Evolutionary conservation across 352 stramenopile species (phyloP).

Genomic region (Globisporangium sylvaticum): DNA sequence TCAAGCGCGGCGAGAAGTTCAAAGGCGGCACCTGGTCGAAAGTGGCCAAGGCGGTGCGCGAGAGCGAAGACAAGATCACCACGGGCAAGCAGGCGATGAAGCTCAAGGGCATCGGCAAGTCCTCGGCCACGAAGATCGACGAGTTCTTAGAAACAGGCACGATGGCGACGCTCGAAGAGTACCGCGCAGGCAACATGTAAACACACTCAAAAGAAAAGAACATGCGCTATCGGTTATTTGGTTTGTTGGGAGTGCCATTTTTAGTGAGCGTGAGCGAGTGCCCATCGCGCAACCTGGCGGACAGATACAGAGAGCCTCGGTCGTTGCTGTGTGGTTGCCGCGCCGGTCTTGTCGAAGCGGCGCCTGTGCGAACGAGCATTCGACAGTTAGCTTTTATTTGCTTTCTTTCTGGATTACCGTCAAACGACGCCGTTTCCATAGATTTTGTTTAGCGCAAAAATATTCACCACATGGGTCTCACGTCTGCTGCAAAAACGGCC

Average conservation of each 20-base stretch:
- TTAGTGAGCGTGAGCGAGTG: background rate
- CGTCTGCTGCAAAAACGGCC: background rate
- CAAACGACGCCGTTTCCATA: background rate
- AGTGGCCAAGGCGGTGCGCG: conserved; percentile 79
- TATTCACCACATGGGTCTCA: background rate
- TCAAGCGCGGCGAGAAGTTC: conserved; percentile 85
- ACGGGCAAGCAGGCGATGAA: conserved; percentile 79
- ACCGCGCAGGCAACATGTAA: conserved; percentile 82
- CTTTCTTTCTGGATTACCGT: background rate
- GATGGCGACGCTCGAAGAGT: conserved; percentile 77
- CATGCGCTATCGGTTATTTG: background rate
- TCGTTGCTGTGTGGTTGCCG: too few relatives aligned
- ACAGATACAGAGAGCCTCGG: too few relatives aligned
- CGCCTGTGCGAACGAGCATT: background rate
- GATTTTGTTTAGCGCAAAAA: background rate
- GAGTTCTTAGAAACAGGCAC: conserved; percentile 84
- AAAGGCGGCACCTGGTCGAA: conserved; percentile 87
- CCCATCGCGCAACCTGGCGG: too few relatives aligned
- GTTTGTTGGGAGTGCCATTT: background rate
- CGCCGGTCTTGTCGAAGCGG: background rate
- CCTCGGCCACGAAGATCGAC: conserved; percentile 75
- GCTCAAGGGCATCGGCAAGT: conserved; percentile 84
- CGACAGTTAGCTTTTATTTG: background rate
- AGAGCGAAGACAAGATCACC: conserved; percentile 55
- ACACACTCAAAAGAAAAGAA: background rate